Percentiles rank a stretch among this genome's conserved stretches.
Evolutionary conservation across 2,329 filamentous ascomycete genomes (phyloP).

Genomic region (Pestalotiopsis sp.): DNA sequence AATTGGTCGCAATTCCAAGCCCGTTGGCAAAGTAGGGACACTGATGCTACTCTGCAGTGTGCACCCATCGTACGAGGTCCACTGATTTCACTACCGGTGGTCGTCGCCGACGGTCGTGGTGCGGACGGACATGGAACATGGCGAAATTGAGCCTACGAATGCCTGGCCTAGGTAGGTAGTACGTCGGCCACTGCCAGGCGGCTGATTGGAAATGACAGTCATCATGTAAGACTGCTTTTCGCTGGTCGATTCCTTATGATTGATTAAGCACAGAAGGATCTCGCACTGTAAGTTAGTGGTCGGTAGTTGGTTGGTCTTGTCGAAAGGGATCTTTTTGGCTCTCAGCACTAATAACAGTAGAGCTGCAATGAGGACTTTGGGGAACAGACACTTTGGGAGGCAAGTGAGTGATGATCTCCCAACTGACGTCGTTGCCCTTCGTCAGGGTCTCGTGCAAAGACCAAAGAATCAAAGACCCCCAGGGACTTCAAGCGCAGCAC

Average conservation of each 20-base stretch:
- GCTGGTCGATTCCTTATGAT: not conserved
- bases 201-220: not conserved
- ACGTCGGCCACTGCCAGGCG: too few relatives aligned
- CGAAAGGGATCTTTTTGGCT: not conserved
- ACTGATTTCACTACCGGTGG: not conserved
- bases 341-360: conserved; percentile 8
- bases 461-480: not conserved
- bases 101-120: not conserved
- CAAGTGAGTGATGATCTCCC: not conserved
- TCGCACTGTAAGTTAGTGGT: not conserved
- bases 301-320: not conserved
- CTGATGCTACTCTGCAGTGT: not conserved
- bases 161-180: not conserved
- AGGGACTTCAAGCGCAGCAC: not conserved
- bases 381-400: not conserved
- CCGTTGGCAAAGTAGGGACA: not conserved
- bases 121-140: not conserved
- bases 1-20: not conserved
- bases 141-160: not conserved
- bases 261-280: not conserved
- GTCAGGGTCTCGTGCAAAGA: conserved; percentile 8
- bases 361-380: not conserved
- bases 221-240: not conserved
- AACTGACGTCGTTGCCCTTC: conserved; percentile 9
- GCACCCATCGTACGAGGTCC: not conserved